Conservation (phyloP, 2,329 filamentous ascomycete genomes). For the Ceratocystis variospora region DNA sequence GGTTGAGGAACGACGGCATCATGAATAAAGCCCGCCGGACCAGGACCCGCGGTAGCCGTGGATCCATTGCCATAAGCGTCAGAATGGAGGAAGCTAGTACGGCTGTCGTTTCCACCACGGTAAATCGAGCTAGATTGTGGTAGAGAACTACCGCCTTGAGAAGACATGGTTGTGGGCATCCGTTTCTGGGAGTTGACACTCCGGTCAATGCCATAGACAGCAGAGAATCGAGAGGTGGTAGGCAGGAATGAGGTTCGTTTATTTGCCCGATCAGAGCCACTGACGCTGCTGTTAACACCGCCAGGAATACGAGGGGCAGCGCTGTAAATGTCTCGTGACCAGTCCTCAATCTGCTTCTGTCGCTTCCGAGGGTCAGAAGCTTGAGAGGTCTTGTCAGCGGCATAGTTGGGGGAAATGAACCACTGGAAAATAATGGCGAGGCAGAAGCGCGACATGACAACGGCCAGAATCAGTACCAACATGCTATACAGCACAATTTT, state of each 20-base stretch:
- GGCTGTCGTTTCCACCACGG: slow-evolving; percentile 46
- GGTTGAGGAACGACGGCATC: slow-evolving; percentile 92
- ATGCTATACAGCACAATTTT: slow-evolving; percentile 94
- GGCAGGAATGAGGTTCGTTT: slow-evolving; percentile 84
- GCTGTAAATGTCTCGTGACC: slow-evolving; percentile 94
- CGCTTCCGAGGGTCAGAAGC: slow-evolving; percentile 68
- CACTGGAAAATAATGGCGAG: slow-evolving; percentile 88
- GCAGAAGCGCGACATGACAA: slow-evolving; percentile 75
- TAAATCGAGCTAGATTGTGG: slow-evolving; percentile 56
- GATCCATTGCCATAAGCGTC: slow-evolving; percentile 43
- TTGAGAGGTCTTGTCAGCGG: slow-evolving; percentile 72
- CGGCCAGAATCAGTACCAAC: slow-evolving; percentile 76
- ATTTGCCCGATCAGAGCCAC: slow-evolving; percentile 52
- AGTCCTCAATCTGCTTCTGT: slow-evolving; percentile 90
- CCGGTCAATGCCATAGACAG: slow-evolving; percentile 67
- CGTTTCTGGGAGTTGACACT: slow-evolving; percentile 31
- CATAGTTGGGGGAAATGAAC: slow-evolving; percentile 82
- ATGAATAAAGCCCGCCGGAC: slow-evolving; percentile 89
- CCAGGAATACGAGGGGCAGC: slow-evolving; percentile 70
- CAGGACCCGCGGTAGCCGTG: slow-evolving; percentile 51
- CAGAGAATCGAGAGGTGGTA: slow-evolving; percentile 87
- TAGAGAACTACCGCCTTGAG: slow-evolving; percentile 60
- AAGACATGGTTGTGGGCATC: slow-evolving; percentile 86
- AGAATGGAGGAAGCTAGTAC: slow-evolving; percentile 49
- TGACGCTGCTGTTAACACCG: slow-evolving; percentile 53